Conservation (phyloP, 768 basidiomycete species). For the Russula ochroleuca region DNA sequence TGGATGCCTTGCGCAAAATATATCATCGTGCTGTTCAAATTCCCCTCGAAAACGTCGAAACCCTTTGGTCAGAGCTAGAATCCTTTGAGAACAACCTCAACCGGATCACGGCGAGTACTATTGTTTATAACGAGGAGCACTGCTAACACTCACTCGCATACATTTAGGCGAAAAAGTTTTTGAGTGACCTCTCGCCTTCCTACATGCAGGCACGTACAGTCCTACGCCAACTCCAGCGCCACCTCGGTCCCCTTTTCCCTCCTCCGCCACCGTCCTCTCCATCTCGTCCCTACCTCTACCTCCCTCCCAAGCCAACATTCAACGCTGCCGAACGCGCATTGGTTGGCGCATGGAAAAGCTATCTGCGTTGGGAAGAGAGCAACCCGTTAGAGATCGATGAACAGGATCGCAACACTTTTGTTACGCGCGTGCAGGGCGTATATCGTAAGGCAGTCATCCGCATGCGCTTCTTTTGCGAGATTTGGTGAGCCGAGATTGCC, state of each 20-base stretch:
- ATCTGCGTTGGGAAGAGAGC: constrained; percentile 91
- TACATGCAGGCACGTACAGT: constrained; percentile 95
- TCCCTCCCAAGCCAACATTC: constrained; percentile 72
- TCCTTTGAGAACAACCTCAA: constrained; percentile 86
- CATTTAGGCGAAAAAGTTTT: constrained; percentile 85
- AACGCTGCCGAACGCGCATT: constrained; percentile 64
- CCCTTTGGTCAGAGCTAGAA: constrained; percentile 91
- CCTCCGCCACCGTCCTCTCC: constrained; percentile 43
- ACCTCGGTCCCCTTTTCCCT: constrained; percentile 57
- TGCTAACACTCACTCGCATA: background rate
- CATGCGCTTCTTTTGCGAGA: constrained; percentile 92
- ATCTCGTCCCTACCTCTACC: constrained; percentile 44
- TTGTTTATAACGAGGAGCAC: background rate
- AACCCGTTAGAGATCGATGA: constrained; percentile 93
- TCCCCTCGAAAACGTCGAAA: constrained; percentile 89
- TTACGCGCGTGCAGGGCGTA: constrained; percentile 70
- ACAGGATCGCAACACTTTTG: constrained; percentile 62
- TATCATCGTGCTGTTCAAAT: constrained; percentile 94
- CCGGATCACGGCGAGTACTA: constrained; percentile 62
- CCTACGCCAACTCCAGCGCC: constrained; percentile 73
- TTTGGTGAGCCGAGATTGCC: constrained; percentile 57
- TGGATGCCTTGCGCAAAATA: constrained; percentile 86
- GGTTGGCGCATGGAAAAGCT: constrained; percentile 85
- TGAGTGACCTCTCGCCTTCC: constrained; percentile 84
- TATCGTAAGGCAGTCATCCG: constrained; percentile 87